Conservation (phyloP, 2,329 filamentous ascomycete genomes). For the Colletotrichum sp. region DNA sequence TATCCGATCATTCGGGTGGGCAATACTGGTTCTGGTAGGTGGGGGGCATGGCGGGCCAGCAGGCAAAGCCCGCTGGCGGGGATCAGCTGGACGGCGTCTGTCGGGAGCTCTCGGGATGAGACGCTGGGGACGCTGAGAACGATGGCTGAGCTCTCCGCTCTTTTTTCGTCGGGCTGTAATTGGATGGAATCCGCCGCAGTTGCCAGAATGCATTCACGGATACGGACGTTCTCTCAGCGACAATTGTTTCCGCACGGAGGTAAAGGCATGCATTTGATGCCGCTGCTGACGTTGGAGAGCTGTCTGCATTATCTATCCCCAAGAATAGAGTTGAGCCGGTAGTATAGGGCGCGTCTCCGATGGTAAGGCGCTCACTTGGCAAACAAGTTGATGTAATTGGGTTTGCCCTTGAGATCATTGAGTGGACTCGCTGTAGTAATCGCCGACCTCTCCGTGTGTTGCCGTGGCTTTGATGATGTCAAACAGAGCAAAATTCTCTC, state of each 20-base stretch:
- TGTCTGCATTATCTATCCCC: background rate
- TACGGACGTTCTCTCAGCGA: background rate
- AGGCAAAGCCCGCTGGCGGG: conserved; percentile 1
- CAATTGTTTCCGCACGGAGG: background rate
- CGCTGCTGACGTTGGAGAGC: background rate
- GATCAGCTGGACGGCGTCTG: conserved; percentile 6
- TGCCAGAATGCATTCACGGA: background rate
- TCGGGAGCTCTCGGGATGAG: conserved; percentile 15
- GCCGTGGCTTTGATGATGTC: background rate
- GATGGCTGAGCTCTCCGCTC: background rate
- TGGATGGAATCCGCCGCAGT: background rate
- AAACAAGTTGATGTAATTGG: background rate
- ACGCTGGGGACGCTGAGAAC: background rate
- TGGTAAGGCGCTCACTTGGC: background rate
- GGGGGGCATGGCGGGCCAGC: background rate
- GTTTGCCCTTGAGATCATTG: background rate
- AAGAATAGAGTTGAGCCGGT: background rate
- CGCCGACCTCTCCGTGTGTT: background rate
- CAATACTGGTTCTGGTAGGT: background rate
- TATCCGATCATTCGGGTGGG: background rate
- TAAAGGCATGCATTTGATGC: background rate
- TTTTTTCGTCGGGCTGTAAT: conserved; percentile 7
- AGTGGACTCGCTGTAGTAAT: background rate
- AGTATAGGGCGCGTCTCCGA: background rate
- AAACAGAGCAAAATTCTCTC: background rate